A percentile compares a stretch with the other conserved stretches of the same genome.
These are phyloP conservation scores for Barnettozyma wickerhamii DNA, from an alignment of 805 yeast species.

Conservation along the genomic window DNA sequence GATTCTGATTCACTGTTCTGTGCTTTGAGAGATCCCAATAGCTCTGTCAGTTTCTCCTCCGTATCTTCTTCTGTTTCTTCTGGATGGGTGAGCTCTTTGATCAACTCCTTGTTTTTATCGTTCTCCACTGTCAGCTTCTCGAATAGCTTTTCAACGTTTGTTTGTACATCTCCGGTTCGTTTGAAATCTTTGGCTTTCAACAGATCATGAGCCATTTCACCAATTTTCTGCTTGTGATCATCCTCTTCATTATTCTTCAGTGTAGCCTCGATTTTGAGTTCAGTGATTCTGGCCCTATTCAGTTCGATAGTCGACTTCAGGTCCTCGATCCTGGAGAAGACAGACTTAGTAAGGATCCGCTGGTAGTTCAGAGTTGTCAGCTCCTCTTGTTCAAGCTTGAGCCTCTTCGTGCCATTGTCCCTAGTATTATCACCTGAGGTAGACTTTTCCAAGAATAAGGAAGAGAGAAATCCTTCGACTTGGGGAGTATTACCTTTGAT, in stretches of 20 bases:
- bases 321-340: conserved; percentile 28
- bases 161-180: conserved; percentile 14
- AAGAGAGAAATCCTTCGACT: too few relatives aligned
- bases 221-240: conserved; percentile 34
- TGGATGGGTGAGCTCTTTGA: conserved; percentile 7
- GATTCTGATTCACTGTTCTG: conserved; percentile 22
- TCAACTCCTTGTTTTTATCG: conserved; percentile 13
- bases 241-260: conserved; percentile 38
- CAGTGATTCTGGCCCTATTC: conserved; percentile 20
- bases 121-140: conserved; percentile 21
- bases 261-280: conserved; percentile 35
- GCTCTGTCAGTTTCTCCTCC: conserved; percentile 11
- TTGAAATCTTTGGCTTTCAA: conserved; percentile 13
- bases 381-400: too few relatives aligned
- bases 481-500: too few relatives aligned
- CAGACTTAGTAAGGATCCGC: conserved; percentile 32
- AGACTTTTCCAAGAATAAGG: too few relatives aligned
- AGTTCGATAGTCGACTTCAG: conserved; percentile 16
- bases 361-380: too few relatives aligned
- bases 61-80: conserved; percentile 26
- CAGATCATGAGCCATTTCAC: too few relatives aligned
- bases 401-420: too few relatives aligned
- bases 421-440: too few relatives aligned
- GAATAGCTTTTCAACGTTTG: conserved; percentile 15
- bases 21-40: conserved; percentile 31